Base-by-base conservation (phyloP, 2,329 filamentous ascomycete genomes). In the Cladophialophora psammophila region DNA sequence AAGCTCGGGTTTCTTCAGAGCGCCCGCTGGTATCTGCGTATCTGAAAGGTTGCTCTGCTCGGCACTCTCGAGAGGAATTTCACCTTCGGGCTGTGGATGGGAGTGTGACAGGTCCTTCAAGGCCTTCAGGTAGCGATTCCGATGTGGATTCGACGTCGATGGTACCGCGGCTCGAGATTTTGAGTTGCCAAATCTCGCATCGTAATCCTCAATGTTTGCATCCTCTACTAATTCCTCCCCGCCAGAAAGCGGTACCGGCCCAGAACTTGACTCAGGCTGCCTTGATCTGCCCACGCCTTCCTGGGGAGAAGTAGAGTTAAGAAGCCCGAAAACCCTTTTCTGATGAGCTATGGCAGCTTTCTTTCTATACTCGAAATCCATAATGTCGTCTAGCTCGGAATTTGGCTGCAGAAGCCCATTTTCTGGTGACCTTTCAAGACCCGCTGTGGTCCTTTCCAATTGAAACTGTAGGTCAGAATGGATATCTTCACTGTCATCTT, bases 331-430 rank as follows among this genome's bases (percentile, higher is more conserved):
- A 5, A 45, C 15, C 38, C 61, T 74, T 31, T 74, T 73, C 20
- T 74, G 72, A 45, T 69, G 63, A n/a, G 72, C 69, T 18, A 76
- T 76, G 13, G 74, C 76, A 3, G 75, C 76, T 66, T 74, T 77
- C 69, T 80, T 80, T 48, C 78, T 74, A 15, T 72, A 71, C 56
- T 80, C 79, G 65, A 80, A 80, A 38, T 80, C 78, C 55, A 80
- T 72, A 26, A 78, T 77, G 12, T 74, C 71, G 48, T 74, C 72
- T 4, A 78, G 53, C 36, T 74, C 73, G 1, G 71, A 52, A 7
- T 69, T 64, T 0, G 69, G 61, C 13, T 48, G 58, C 6, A 65
- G 12, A 35, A 8, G 20, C n/a, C 48, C n/a, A 18, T 9, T 60
- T 15, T 26, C 10, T 32, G 42, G 31, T 20, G 8, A n/a, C 13